Base-by-base conservation (phyloP, 495 filamentous ascomycete species). In the Symbiotaphrina buchneri region DNA sequence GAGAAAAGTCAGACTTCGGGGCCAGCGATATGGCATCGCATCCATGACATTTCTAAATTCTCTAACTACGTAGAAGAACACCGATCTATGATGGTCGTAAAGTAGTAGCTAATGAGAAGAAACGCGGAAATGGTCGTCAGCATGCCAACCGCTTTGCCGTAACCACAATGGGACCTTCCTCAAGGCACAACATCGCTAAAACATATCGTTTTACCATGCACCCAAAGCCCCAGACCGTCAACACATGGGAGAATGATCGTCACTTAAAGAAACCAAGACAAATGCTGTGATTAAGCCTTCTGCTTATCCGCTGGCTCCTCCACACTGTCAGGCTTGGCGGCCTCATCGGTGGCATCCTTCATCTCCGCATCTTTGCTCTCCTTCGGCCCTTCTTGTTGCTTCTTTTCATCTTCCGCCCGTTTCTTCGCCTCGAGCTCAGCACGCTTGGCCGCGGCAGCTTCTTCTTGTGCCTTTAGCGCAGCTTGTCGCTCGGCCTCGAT, bases 401-500 rank as follows among this genome's bases (percentile, higher is more conserved):
- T 62, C 58, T 61, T 63, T 33, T 62, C 56, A 18, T 71, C 77
- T 46, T 75, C 74, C 31, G 68, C 70, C 31, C 71, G 71, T 59
- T 84, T 85, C 52, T 73, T 71, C 5, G 80, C 75, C 35, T 71
- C 70, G 33, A 74, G 31, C 22, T 49, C 50, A 5, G 50, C 54
- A 18, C 45, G 43, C 47, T 54, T 54, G 22, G 42, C 41, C 10
- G 51, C 51, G 11, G 35, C 40, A 1, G 45, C 76, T 44, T 90
- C 83, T 42, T 94, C 80, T 37, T 81, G 63, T 25, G 61, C 68
- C 44, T 77, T 71, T 43, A 67, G 67, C 16, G 75, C 45, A 6
- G 72, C 76, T 45, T 82, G 68, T 24, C 83, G 76, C 55, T 94
- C 84, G 35, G 72, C 74, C 47, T 95, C 82, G 35, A 75, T 55